Conservation (phyloP, 306 rosid species). For the Luffa acutangula region DNA sequence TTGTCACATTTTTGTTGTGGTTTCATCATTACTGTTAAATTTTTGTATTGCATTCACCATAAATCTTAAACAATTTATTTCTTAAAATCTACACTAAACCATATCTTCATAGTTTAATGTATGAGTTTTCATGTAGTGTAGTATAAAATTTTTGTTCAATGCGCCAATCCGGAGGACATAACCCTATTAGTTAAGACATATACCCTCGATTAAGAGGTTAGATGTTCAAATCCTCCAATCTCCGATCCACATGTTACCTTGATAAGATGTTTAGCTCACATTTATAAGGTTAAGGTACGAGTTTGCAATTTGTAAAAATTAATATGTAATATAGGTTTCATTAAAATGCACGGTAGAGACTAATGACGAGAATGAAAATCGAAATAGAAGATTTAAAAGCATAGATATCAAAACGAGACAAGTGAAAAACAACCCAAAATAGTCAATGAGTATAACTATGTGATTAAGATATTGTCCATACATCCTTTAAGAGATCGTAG, state of each 20-base stretch:
- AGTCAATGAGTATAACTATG: too few species aligned
- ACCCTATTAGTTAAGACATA: too few species aligned
- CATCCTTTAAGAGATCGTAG: too few species aligned
- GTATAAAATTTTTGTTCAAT: background rate
- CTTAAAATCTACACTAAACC: background rate
- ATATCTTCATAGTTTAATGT: background rate
- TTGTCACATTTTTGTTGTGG: background rate
- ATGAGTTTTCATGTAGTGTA: background rate
- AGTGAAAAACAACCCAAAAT: too few species aligned
- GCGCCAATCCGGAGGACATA: background rate
- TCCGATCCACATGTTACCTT: too few species aligned
- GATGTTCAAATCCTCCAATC: too few species aligned
- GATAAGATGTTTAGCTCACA: too few species aligned
- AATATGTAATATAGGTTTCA: background rate
- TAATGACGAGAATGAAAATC: background rate
- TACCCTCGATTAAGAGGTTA: too few species aligned
- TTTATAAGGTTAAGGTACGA: too few species aligned
- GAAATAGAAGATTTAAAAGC: background rate
- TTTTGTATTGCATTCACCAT: background rate
- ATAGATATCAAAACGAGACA: too few species aligned
- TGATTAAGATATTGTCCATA: too few species aligned
- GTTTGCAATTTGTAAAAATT: too few species aligned
- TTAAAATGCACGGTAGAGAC: background rate
- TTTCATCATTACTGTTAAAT: background rate
- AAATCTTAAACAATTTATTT: background rate